These are phyloP conservation scores for Cadophora luteo-olivacea DNA, from an alignment of 2,329 filamentous ascomycete species.

Conservation along the genomic window DNA sequence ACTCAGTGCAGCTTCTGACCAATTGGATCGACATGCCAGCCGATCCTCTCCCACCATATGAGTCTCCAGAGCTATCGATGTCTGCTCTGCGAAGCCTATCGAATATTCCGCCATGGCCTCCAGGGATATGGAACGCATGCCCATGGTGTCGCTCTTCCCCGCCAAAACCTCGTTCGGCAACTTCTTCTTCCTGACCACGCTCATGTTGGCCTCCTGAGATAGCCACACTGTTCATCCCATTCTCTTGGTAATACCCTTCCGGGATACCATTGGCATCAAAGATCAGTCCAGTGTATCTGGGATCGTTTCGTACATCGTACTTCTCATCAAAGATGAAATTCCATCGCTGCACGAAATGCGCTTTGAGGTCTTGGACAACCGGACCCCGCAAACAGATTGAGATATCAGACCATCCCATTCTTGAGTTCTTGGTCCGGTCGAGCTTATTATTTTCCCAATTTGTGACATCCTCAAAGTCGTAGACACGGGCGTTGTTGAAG, in stretches of 20 bases:
- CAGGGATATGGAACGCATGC: conserved; percentile 26
- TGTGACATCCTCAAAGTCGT: conserved; percentile 77
- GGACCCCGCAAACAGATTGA: conserved; percentile 77
- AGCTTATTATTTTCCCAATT: conserved; percentile 89
- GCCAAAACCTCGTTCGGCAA: background rate
- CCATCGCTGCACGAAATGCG: conserved; percentile 87
- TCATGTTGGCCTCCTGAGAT: conserved; percentile 1
- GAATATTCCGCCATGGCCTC: conserved; percentile 27
- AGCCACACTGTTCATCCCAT: conserved; percentile 33
- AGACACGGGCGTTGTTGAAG: conserved; percentile 87
- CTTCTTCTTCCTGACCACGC: conserved; percentile 24
- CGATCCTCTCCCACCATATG: background rate
- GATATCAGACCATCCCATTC: conserved; percentile 95
- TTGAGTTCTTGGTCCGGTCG: conserved; percentile 76
- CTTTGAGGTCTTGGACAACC: conserved; percentile 75
- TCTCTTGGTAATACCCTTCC: conserved; percentile 38
- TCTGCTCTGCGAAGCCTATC: conserved; percentile 23
- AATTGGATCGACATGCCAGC: conserved; percentile 45
- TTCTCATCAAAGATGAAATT: conserved; percentile 90
- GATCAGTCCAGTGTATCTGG: conserved; percentile 49
- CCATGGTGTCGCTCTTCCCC: conserved; percentile 8
- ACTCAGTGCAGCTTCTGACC: conserved; percentile 56
- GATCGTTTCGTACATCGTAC: conserved; percentile 63
- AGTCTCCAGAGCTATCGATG: background rate
- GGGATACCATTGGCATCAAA: conserved; percentile 31